A percentile compares a stretch with the other conserved stretches of the same genome.
Conservation (phyloP, 176 grass and related monocot species). For the Carex pumila region DNA sequence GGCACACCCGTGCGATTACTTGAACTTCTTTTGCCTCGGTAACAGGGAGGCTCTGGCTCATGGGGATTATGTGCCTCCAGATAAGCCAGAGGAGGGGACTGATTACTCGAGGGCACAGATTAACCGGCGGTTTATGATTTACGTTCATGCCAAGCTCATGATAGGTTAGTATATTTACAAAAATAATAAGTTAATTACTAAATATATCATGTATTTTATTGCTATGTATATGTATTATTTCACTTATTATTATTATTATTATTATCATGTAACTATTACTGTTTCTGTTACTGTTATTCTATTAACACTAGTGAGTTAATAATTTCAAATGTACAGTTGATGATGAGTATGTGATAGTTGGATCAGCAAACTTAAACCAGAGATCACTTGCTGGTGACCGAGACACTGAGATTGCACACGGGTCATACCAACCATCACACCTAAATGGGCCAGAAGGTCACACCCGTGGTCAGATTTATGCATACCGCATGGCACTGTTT, state of each 20-base stretch:
- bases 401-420: constrained; percentile 88
- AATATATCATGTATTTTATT: neutral
- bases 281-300: neutral
- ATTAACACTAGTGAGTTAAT: neutral
- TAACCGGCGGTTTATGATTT: constrained; percentile 60
- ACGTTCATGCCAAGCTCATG: constrained; percentile 94
- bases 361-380: constrained; percentile 92
- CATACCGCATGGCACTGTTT: constrained; percentile 75
- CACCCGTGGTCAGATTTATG: constrained; percentile 45
- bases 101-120: constrained; percentile 70
- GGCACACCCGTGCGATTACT: constrained; percentile 72
- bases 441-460: constrained; percentile 31
- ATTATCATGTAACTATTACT: too few species aligned
- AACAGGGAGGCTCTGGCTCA: constrained; percentile 47
- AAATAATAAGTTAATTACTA: neutral
- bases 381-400: constrained; percentile 77
- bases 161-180: constrained; percentile 42
- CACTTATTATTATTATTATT: neutral
- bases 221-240: too few species aligned
- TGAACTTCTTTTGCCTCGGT: constrained; percentile 95
- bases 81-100: constrained; percentile 29
- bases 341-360: constrained; percentile 80
- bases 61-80: constrained; percentile 47
- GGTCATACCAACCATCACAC: constrained; percentile 77
- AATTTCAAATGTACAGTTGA: constrained; percentile 35